Base-by-base conservation (phyloP, 306 rosid genomes). In the Cucurbita pepo region DNA sequence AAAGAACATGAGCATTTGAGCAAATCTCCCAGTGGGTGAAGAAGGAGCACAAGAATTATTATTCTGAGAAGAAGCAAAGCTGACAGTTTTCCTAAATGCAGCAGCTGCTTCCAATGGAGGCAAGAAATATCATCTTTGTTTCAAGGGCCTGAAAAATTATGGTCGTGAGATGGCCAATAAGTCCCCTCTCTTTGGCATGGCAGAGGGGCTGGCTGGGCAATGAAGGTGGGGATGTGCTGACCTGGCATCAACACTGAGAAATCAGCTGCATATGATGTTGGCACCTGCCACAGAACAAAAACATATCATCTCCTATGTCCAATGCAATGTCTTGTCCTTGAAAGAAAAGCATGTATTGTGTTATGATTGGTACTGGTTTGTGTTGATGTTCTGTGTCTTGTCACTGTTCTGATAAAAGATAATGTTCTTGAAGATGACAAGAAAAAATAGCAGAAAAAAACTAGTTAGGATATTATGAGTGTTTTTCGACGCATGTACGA, bases 211-310 rank as follows among this genome's bases (percentile, higher is more conserved):
- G 96, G 92, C 30, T 88, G 92, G 3, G 97, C 97, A 16, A 92
- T 84, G 82, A 79, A 86, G 71, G 92, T 88, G 14, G 97, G 97
- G 77, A 82, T 83, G 34, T 85, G 84, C 85, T 90, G 91, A 34
- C 97, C 97, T 34, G 97, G 97, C 97, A 92, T 92, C 87, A 92
- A 61, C 5, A 92, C 95, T 60, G 95, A 85, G 56, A 89, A 81
- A 81, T 91, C 97, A 6, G 82, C 69, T 10, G 86, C 90, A 78
- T 81, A 87, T 15, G 82, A 77, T 54, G 80, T 16, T 61, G 85
- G 1, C 70, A 85, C 90, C 97, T 91, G 87, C 44, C 8, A 57
- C 67, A 73, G 43, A 21, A 64, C 36, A 41, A 38, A 41, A 40
- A 21, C 54, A 66, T 66, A 66, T 19, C 54, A 67, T 67, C 47